A percentile compares a stretch with the other conserved stretches of the same genome.
Conservation (phyloP, 129 eudicot species). For the Artemisia annua region DNA sequence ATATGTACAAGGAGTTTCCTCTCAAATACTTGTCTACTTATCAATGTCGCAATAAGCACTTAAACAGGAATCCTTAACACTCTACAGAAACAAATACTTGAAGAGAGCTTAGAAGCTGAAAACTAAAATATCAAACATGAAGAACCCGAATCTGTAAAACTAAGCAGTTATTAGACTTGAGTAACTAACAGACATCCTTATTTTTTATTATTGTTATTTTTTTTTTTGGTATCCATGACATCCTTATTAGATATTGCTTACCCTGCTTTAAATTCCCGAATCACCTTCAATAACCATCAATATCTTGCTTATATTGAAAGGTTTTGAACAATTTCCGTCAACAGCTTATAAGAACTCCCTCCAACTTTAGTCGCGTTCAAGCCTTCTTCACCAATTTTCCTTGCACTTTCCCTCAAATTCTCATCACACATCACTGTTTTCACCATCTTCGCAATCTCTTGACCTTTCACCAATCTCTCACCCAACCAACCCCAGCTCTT, state of each 20-base stretch:
- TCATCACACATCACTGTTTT: constrained; percentile 33
- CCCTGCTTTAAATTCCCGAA: not conserved
- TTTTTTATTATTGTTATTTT: too few relatives aligned
- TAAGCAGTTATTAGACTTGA: not conserved
- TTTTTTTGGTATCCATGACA: too few relatives aligned
- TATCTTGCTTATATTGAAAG: constrained; percentile 3
- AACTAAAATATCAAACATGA: too few relatives aligned
- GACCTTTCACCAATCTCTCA: constrained; percentile 31
- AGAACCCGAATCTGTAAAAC: not conserved
- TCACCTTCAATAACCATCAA: not conserved
- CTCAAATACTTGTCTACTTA: too few relatives aligned
- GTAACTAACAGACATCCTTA: not conserved
- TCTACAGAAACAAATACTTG: too few relatives aligned
- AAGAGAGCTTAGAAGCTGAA: too few relatives aligned
- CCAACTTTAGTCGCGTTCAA: constrained; percentile 27
- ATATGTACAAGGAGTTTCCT: too few relatives aligned
- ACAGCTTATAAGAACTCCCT: constrained; percentile 36
- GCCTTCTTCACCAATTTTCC: constrained; percentile 38
- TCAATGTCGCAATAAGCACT: too few relatives aligned
- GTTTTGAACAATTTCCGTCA: constrained; percentile 28
- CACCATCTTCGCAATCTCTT: constrained; percentile 36
- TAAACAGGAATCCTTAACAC: too few relatives aligned
- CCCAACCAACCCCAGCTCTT: constrained; percentile 41
- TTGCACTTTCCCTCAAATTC: constrained; percentile 32
- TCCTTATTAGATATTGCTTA: not conserved